Percentiles rank a stretch among this genome's conserved stretches.
phyloP scores from a whole-genome alignment of 2,329 filamentous ascomycete species.

The Neonectria punicea region DNA sequence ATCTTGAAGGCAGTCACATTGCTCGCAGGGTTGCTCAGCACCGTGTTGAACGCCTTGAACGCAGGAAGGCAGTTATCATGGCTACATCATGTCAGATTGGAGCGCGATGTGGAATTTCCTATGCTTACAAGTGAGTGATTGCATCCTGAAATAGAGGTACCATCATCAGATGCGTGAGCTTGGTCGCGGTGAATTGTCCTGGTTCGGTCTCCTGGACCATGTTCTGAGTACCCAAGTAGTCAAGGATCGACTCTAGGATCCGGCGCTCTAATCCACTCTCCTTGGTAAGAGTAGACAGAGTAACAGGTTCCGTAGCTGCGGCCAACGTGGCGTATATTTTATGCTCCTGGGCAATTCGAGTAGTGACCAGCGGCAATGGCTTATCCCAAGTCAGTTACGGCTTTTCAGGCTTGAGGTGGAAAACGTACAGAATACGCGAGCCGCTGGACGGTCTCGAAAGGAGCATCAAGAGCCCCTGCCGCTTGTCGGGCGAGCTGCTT shows the following conservation, averaged over 20 bases:
- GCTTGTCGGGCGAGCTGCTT: background rate
- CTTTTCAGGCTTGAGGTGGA: background rate
- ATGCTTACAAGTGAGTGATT: background rate
- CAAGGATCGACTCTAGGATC: background rate
- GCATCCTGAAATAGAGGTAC: background rate
- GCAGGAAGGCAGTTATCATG: background rate
- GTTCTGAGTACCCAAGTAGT: background rate
- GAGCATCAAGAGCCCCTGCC: background rate
- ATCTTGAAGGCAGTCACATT: background rate
- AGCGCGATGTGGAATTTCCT: background rate
- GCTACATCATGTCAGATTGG: background rate
- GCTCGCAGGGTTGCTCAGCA: background rate
- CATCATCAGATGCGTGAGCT: background rate
- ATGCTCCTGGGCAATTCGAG: background rate
- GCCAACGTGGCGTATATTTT: background rate
- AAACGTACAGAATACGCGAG: background rate
- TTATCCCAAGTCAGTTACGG: background rate
- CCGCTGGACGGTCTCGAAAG: background rate
- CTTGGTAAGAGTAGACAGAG: background rate
- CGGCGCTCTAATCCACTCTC: background rate
- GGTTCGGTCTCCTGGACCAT: conserved; percentile 20
- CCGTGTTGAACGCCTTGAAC: background rate
- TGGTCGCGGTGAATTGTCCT: background rate
- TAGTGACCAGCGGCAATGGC: background rate
- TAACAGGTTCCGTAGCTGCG: background rate